These are phyloP conservation scores for Mallotus japonicus DNA, from an alignment of 441 rosid species.

Conservation along the genomic window DNA sequence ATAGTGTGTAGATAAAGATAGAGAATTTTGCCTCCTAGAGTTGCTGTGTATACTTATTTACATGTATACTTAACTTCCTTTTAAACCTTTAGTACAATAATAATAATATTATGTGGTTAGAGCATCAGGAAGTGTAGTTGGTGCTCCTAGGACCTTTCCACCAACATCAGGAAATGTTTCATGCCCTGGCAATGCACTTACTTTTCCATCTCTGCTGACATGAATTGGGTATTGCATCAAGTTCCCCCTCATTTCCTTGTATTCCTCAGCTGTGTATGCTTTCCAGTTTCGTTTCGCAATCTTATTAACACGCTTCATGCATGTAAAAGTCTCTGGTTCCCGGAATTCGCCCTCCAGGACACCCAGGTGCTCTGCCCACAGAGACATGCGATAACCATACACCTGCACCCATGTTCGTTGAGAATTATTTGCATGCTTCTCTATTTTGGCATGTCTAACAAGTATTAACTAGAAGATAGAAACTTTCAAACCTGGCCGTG, in stretches of 20 bases:
- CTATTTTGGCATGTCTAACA: neutral
- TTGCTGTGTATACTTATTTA: neutral
- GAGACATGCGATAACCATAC: slow-evolving; percentile 54
- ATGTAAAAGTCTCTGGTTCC: slow-evolving; percentile 38
- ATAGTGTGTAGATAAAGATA: too few species aligned
- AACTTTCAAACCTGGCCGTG: slow-evolving; percentile 46
- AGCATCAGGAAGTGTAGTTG: slow-evolving; percentile 59
- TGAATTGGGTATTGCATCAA: slow-evolving; percentile 52
- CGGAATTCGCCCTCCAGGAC: slow-evolving; percentile 34
- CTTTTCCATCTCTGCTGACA: slow-evolving; percentile 39
- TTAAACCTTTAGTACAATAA: neutral
- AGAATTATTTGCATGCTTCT: neutral
- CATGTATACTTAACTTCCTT: neutral
- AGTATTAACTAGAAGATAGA: neutral
- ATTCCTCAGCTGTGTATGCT: slow-evolving; percentile 35
- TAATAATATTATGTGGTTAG: slow-evolving; percentile 39
- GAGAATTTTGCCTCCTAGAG: neutral
- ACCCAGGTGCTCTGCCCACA: slow-evolving; percentile 61
- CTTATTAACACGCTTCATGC: slow-evolving; percentile 41
- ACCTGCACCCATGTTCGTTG: slow-evolving; percentile 30
- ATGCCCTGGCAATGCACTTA: slow-evolving; percentile 33
- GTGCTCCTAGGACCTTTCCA: slow-evolving; percentile 58
- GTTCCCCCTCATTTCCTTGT: slow-evolving; percentile 58
- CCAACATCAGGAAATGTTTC: slow-evolving; percentile 65
- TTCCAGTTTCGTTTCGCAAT: slow-evolving; percentile 45